phyloP scores from a whole-genome alignment of 805 yeast genomes.

The fission yeast (Schizosaccharomyces pombe) region DNA sequence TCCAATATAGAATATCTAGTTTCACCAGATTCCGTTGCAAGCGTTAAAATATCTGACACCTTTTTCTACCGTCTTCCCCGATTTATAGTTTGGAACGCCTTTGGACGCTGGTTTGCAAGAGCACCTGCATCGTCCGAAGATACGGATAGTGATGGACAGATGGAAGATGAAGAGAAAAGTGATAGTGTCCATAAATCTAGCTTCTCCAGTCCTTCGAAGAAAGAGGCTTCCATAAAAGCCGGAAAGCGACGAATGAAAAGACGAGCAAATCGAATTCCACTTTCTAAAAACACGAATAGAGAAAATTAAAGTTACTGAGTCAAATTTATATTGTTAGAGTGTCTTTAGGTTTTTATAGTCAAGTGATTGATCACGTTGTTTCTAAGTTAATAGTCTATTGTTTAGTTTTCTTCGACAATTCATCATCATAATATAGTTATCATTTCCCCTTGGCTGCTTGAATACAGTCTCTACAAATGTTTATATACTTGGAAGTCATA shows the following conservation, averaged over 20 bases:
- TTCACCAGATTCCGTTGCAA: background rate
- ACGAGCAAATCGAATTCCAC: background rate
- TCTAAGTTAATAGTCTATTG: background rate
- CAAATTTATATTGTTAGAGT: too few relatives aligned
- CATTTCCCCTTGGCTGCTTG: too few relatives aligned
- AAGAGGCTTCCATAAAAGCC: background rate
- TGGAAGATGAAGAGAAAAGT: background rate
- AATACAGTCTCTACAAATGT: too few relatives aligned
- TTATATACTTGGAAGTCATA: background rate
- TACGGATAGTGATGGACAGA: background rate
- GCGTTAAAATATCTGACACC: background rate
- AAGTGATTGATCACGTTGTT: background rate
- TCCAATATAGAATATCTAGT: background rate
- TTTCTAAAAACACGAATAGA: background rate
- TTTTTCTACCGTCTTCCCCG: background rate
- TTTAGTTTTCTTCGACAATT: too few relatives aligned
- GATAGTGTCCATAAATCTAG: too few relatives aligned
- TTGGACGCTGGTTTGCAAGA: background rate
- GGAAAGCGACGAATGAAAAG: background rate
- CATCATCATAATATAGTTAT: too few relatives aligned
- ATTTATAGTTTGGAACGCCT: background rate
- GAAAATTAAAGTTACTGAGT: too few relatives aligned
- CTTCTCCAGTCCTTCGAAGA: too few relatives aligned
- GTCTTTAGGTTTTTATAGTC: too few relatives aligned
- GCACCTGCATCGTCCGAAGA: background rate